Evolutionary conservation across 164 flowering plant species (phyloP), one percentile per base, ranked within the genome.

Genomic region (Sextonia rubra): DNA sequence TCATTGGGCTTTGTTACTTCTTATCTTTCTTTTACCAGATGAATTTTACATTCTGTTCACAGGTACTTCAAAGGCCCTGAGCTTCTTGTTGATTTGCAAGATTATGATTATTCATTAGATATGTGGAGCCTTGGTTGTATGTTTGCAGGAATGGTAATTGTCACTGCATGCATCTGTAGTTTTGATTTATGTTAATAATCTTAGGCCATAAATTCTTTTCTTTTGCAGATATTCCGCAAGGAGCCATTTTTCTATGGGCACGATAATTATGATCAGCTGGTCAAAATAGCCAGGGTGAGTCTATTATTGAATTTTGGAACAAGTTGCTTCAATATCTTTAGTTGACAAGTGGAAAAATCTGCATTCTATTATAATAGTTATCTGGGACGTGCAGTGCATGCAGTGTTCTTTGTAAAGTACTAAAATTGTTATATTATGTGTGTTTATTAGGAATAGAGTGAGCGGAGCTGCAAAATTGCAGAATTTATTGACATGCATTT

Each of bases 101-200:
- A 94, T 77, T 94, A 95, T 78, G 99, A 95, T 79, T 95, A 96
- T 77, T 96, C 99, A 17, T 82, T 96, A 76, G 99, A 96, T 80
- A 70, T 93, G 85, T 96, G 99, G 99, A 96, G 99, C 79, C 97
- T 96, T 74, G 99, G 98, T 70, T 93, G 98, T 83, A 93, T 96
- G 98, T 89, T 96, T 83, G 99, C 99, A 73, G 99, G 97, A 80
- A 96, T 96, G 98, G 99, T 93, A 78, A 87, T 88, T 61, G 30
- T 60, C 29, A 9, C 30, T 27, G 17, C 47, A 9, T 66, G 17
- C 2, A 48, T 62, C 47, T 30, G 20, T 17, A 48, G 29, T 65
- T 20, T 29, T 56, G 60, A 22, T 52, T 37, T 55, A 44, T 12
- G 3, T 14, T 68, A 30, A 27, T 29, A 26, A 29, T 29, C 23